Evolutionary conservation across 495 filamentous ascomycete genomes (phyloP).

Genomic region (Jackrogersella minutella): DNA sequence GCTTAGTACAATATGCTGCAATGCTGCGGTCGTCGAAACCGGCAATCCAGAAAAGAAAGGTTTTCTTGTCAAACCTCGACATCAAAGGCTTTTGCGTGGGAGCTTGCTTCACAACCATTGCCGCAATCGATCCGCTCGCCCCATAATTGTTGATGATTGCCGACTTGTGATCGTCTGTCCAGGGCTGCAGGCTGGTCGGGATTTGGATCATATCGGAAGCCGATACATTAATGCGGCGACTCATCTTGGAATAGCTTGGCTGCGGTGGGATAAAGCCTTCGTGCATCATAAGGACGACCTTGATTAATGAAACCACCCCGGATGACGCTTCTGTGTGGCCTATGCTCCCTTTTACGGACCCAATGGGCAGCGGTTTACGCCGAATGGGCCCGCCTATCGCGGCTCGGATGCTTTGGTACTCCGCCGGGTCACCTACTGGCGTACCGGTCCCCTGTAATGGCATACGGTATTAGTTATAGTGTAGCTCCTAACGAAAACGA

Average conservation of each 20-base stretch:
- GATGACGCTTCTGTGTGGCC: conserved; percentile 10
- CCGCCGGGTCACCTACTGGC: conserved; percentile 66
- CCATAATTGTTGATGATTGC: conserved; percentile 63
- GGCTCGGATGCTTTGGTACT: conserved; percentile 30
- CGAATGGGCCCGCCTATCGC: conserved; percentile 29
- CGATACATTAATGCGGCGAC: background rate
- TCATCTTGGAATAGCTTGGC: conserved; percentile 45
- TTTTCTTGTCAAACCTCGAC: background rate
- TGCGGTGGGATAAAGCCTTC: conserved; percentile 50
- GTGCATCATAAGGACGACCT: conserved; percentile 57
- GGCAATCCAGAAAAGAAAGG: background rate
- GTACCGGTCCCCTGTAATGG: conserved; percentile 69
- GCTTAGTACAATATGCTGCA: background rate
- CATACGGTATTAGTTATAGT: background rate
- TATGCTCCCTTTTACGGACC: conserved; percentile 2
- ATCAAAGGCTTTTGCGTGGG: background rate
- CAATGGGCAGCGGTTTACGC: background rate
- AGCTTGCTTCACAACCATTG: conserved; percentile 46
- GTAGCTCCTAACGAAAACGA: background rate
- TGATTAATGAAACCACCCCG: conserved; percentile 20
- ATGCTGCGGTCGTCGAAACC: background rate
- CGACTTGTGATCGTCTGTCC: conserved; percentile 41
- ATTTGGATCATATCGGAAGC: conserved; percentile 51
- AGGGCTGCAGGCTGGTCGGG: conserved; percentile 35
- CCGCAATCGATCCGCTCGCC: conserved; percentile 56